These are phyloP conservation scores for Vaccinium myrtillus DNA, from an alignment of 148 eudicot genomes.

Conservation along the genomic window DNA sequence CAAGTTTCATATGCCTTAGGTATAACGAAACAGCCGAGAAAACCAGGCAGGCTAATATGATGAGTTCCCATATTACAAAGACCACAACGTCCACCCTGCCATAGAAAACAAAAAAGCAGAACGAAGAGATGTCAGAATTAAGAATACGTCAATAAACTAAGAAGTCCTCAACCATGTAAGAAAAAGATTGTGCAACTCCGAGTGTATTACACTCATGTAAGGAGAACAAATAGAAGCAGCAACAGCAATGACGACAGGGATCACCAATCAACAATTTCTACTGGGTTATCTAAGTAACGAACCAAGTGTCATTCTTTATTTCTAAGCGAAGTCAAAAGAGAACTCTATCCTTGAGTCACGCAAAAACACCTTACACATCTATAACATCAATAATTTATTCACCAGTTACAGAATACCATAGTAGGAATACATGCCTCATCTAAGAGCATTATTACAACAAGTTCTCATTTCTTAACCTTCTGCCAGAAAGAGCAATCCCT, in stretches of 20 bases:
- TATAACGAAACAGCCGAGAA: slow-evolving; percentile 85
- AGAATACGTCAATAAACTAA: neutral
- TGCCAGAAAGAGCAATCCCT: neutral
- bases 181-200: neutral
- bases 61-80: slow-evolving; percentile 95
- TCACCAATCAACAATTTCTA: neutral
- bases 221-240: slow-evolving; percentile 9
- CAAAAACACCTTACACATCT: neutral
- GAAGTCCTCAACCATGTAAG: neutral
- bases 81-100: slow-evolving; percentile 95
- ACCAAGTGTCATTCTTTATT: neutral
- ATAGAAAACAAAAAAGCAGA: slow-evolving; percentile 19
- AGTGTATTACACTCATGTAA: neutral
- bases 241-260: no score
- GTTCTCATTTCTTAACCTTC: neutral
- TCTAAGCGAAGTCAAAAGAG: neutral
- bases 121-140: slow-evolving; percentile 15
- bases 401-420: neutral
- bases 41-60: slow-evolving; percentile 81
- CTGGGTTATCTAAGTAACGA: neutral
- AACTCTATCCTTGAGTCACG: neutral
- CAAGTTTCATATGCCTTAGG: slow-evolving; percentile 78
- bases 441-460: neutral
- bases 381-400: neutral
- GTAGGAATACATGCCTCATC: neutral